Percentiles rank a stretch among this genome's conserved stretches.
phyloP scores from a whole-genome alignment of 352 stramenopile genomes.

The Globisporangium cederbergense region DNA sequence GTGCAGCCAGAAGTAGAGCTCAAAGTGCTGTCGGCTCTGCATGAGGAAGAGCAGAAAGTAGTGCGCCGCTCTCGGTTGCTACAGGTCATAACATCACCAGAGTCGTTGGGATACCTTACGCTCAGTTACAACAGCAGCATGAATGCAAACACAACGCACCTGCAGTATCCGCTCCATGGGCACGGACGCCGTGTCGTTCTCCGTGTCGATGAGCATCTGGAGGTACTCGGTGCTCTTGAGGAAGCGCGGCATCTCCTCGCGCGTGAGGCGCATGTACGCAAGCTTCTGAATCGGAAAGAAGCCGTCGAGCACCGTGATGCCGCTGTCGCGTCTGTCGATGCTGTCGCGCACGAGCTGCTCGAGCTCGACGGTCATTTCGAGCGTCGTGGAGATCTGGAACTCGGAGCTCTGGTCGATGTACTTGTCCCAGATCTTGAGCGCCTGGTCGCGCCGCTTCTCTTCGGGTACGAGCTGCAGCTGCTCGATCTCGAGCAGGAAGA shows the following conservation, averaged over 20 bases:
- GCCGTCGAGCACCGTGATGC: constrained; percentile 49
- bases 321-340: constrained; percentile 30
- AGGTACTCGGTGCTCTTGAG: constrained; percentile 84
- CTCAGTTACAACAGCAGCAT: neutral
- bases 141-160: constrained; percentile 18
- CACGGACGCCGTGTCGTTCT: constrained; percentile 70
- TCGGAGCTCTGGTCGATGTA: constrained; percentile 80
- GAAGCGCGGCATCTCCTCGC: constrained; percentile 79
- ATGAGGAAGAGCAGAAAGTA: constrained; percentile 88
- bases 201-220: constrained; percentile 80
- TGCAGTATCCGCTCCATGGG: constrained; percentile 78
- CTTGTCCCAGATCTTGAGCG: constrained; percentile 84
- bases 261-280: constrained; percentile 77
- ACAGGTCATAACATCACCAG: constrained; percentile 1
- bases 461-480: constrained; percentile 71
- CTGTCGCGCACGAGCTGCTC: constrained; percentile 73
- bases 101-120: neutral
- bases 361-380: constrained; percentile 75
- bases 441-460: constrained; percentile 62
- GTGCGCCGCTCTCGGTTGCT: constrained; percentile 73
- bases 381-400: constrained; percentile 79
- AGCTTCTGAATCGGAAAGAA: constrained; percentile 87
- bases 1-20: constrained; percentile 87
- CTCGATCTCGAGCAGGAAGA: constrained; percentile 83
- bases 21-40: constrained; percentile 85